These are phyloP conservation scores for Stellera chamaejasme DNA, from an alignment of 345 rosid species.

Conservation along the genomic window DNA sequence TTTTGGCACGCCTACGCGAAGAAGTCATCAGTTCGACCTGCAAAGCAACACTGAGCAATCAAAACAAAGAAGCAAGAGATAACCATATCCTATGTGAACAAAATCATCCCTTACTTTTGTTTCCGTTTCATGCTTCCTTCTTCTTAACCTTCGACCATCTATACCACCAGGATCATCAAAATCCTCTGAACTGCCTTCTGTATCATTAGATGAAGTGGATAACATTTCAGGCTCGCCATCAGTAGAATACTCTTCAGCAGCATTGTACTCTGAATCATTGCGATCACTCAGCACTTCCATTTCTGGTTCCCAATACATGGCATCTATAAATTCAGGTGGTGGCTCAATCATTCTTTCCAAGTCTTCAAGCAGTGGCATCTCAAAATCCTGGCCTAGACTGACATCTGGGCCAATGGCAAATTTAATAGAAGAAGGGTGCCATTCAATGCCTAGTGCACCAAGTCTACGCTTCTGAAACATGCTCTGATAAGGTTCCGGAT, in stretches of 20 bases:
- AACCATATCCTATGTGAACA: constrained; percentile 8
- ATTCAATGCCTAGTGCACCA: constrained; percentile 86
- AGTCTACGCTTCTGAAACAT: constrained; percentile 89
- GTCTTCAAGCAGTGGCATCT: constrained; percentile 82
- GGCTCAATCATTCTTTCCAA: constrained; percentile 80
- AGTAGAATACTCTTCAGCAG: constrained; percentile 58
- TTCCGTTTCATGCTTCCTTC: constrained; percentile 44
- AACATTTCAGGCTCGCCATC: constrained; percentile 67
- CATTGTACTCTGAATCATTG: constrained; percentile 85
- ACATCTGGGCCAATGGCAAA: constrained; percentile 81
- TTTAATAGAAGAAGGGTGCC: constrained; percentile 66
- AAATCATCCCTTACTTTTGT: constrained; percentile 39
- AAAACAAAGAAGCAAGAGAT: constrained; percentile 14
- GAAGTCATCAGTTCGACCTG: constrained; percentile 60
- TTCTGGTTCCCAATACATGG: constrained; percentile 91
- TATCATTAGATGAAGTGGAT: constrained; percentile 51
- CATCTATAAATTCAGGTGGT: constrained; percentile 77
- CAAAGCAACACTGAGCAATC: constrained; percentile 22
- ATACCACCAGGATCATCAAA: constrained; percentile 48
- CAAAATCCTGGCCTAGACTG: constrained; percentile 79
- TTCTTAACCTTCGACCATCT: constrained; percentile 54
- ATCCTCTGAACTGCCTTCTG: constrained; percentile 59
- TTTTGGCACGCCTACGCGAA: constrained; percentile 69
- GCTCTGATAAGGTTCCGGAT: constrained; percentile 92
- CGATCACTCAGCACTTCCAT: constrained; percentile 72